Evolutionary conservation across 2,329 filamentous ascomycete genomes (phyloP).

Genomic region (Aspergillus quadricinctus): DNA sequence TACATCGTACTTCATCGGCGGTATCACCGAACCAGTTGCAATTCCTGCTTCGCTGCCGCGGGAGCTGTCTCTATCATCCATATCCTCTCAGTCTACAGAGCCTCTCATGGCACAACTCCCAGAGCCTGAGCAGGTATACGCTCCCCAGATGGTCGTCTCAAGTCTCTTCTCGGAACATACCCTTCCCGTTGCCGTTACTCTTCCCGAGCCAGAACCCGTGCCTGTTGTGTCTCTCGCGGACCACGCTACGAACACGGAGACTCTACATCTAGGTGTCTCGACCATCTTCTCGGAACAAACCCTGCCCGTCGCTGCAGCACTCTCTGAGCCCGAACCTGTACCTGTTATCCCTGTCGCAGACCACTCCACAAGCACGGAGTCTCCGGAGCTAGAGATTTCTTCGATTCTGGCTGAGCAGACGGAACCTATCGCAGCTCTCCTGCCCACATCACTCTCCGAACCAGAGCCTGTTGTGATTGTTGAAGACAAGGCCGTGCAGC

Average conservation of each 20-base stretch:
- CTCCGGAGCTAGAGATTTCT: conserved; percentile 23
- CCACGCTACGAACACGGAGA: conserved; percentile 13
- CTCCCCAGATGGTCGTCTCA: conserved; percentile 18
- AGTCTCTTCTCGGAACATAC: conserved; percentile 16
- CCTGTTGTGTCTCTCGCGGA: conserved; percentile 15
- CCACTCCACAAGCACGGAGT: conserved; percentile 4
- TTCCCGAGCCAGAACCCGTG: conserved; percentile 15
- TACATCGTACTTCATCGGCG: conserved; percentile 29
- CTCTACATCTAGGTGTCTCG: conserved; percentile 26
- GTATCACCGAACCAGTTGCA: conserved; percentile 26
- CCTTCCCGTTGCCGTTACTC: conserved; percentile 18
- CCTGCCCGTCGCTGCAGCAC: conserved; percentile 13
- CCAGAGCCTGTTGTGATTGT: conserved; percentile 14
- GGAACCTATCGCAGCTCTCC: conserved; percentile 19
- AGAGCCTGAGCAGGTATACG: conserved; percentile 18
- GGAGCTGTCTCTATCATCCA: conserved; percentile 29
- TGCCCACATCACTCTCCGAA: conserved; percentile 13
- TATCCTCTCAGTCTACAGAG: conserved; percentile 28
- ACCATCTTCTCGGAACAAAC: conserved; percentile 28
- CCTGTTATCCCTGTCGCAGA: conserved; percentile 5
- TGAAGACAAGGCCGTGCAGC: conserved; percentile 11
- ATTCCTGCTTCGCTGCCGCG: conserved; percentile 13
- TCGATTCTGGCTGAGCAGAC: conserved; percentile 25
- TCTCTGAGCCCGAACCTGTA: conserved; percentile 14
- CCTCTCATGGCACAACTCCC: conserved; percentile 18